Evolutionary conservation across 805 yeast species (phyloP).

Genomic region (Naumovozyma castellii): DNA sequence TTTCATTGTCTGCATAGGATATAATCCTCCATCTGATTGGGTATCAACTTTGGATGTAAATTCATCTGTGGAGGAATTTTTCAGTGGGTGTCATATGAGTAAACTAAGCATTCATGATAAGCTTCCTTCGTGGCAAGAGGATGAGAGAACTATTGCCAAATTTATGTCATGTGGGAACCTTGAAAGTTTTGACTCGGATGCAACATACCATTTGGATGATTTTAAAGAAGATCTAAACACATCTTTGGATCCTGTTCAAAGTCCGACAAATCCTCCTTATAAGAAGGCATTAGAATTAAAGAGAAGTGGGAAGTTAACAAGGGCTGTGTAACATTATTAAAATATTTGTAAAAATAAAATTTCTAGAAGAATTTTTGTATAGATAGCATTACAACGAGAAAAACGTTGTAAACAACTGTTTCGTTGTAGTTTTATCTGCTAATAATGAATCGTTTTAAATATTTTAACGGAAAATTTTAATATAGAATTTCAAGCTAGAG

Average conservation of each 20-base stretch:
- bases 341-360: no score
- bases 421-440: no score
- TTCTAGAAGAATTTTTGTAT: no score
- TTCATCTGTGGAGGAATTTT: constrained; percentile 71
- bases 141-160: constrained; percentile 74
- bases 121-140: constrained; percentile 38
- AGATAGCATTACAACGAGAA: no score
- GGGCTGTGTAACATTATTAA: constrained; percentile 21
- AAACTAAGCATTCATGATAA: constrained; percentile 7
- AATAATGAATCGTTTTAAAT: no score
- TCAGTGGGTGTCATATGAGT: constrained; percentile 41
- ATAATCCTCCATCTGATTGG: constrained; percentile 80
- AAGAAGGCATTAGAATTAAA: constrained; percentile 84
- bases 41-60: constrained; percentile 50
- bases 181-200: constrained; percentile 84
- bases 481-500: no score
- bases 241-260: constrained; percentile 84
- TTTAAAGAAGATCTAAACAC: constrained; percentile 2
- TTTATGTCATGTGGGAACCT: constrained; percentile 94
- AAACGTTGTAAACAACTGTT: no score
- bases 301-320: constrained; percentile 53
- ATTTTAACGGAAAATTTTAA: no score
- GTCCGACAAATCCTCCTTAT: constrained; percentile 96
- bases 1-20: constrained; percentile 85
- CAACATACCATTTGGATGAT: constrained; percentile 52